phyloP scores from a whole-genome alignment of 2,329 filamentous ascomycete genomes.

The Cercospora berteroae region DNA sequence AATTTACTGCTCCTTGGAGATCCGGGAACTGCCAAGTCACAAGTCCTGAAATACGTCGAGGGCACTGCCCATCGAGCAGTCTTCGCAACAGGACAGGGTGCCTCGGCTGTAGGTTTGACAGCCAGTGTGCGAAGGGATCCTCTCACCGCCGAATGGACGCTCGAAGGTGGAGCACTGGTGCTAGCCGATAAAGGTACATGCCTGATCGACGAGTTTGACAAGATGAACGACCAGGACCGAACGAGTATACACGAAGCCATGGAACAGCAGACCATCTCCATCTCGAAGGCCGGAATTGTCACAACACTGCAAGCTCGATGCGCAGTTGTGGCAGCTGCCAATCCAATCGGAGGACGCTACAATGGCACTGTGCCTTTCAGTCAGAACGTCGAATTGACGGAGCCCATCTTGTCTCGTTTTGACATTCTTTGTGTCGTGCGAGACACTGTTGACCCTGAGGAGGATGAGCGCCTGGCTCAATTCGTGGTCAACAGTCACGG shows the following conservation, averaged over 20 bases:
- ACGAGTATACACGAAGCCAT: constrained; percentile 99
- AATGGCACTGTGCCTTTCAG: constrained; percentile 95
- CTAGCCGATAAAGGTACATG: constrained; percentile 93
- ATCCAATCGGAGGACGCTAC: constrained; percentile 93
- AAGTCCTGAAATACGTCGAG: constrained; percentile 95
- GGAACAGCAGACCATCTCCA: constrained; percentile 99
- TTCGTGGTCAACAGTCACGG: constrained; percentile 96
- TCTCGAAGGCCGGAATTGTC: constrained; percentile 97
- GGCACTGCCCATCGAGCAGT: constrained; percentile 96
- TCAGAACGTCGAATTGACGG: constrained; percentile 92
- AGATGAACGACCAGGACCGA: constrained; percentile 99
- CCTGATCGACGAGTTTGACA: constrained; percentile 98
- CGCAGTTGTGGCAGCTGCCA: constrained; percentile 93
- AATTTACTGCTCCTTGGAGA: constrained; percentile 95
- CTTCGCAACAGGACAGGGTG: constrained; percentile 95
- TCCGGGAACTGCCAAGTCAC: constrained; percentile 95
- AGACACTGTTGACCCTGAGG: constrained; percentile 86
- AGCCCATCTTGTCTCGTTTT: constrained; percentile 96
- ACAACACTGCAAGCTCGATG: constrained; percentile 95
- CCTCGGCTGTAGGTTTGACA: constrained; percentile 94
- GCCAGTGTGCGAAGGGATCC: constrained; percentile 94
- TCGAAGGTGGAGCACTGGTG: constrained; percentile 93
- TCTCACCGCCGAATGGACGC: constrained; percentile 92
- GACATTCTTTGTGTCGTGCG: constrained; percentile 95
- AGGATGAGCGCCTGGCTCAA: constrained; percentile 88